Percentiles rank a stretch among this genome's conserved stretches.
These are phyloP conservation scores for Schizophyllum commune DNA, from an alignment of 1,284 basidiomycete genomes.

Conservation along the genomic window DNA sequence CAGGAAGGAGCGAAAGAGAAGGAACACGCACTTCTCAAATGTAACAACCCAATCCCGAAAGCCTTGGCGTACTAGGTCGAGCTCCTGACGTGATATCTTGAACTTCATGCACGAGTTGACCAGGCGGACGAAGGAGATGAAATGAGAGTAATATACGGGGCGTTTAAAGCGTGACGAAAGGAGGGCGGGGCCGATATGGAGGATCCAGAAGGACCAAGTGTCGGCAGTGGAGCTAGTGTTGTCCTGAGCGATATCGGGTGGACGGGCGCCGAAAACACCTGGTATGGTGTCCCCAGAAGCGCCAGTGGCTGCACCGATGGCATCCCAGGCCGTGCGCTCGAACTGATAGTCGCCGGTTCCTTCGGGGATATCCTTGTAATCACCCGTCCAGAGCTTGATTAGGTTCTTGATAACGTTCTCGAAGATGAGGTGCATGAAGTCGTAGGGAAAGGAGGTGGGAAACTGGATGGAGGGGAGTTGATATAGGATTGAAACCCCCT, in stretches of 20 bases:
- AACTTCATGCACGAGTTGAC: slow-evolving; percentile 34
- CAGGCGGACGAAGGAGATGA: slow-evolving; percentile 30
- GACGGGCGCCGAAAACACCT: slow-evolving; percentile 25
- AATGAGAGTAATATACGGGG: slow-evolving; percentile 32
- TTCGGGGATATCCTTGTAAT: slow-evolving; percentile 26
- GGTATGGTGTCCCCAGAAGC: slow-evolving; percentile 23
- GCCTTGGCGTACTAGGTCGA: slow-evolving; percentile 22
- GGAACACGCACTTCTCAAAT: slow-evolving; percentile 32
- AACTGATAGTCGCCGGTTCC: slow-evolving; percentile 22
- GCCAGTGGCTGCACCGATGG: slow-evolving; percentile 22
- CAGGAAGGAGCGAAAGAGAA: background rate
- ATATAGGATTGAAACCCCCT: slow-evolving; percentile 27
- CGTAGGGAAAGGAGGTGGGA: slow-evolving; percentile 33
- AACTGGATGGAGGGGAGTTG: slow-evolving; percentile 27
- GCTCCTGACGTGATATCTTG: slow-evolving; percentile 25
- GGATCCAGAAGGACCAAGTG: slow-evolving; percentile 30
- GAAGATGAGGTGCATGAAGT: slow-evolving; percentile 42
- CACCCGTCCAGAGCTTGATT: slow-evolving; percentile 29
- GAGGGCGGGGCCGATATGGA: background rate
- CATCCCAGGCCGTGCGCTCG: slow-evolving; percentile 20
- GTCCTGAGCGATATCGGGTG: slow-evolving; percentile 28
- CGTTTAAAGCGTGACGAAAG: slow-evolving; percentile 17
- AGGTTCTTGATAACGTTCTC: slow-evolving; percentile 35
- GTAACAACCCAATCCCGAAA: slow-evolving; percentile 32
- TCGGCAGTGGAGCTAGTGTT: slow-evolving; percentile 18